Evolutionary conservation across 352 stramenopile species (phyloP).

Genomic region (Pythium phragmiticola): DNA sequence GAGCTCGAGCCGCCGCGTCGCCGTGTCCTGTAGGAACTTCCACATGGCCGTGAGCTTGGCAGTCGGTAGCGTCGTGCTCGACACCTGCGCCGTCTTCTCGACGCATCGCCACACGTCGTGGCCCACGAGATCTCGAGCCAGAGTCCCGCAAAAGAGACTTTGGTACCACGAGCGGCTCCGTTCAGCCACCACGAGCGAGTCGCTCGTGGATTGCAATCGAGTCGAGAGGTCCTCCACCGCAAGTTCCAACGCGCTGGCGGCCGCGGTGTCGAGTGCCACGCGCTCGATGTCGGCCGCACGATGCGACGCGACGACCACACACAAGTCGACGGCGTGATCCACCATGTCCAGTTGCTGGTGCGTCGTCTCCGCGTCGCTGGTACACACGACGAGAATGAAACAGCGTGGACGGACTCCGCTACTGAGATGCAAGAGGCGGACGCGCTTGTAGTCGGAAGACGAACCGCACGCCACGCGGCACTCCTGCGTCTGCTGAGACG

Average conservation of each 20-base stretch:
- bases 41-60: slow-evolving; percentile 12
- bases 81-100: neutral
- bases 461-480: neutral
- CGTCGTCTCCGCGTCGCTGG: neutral
- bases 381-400: slow-evolving; percentile 5
- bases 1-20: neutral
- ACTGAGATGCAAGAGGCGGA: neutral
- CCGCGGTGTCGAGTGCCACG: slow-evolving; percentile 1
- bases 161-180: neutral
- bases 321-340: slow-evolving; percentile 2
- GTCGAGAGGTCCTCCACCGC: slow-evolving; percentile 13
- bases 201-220: neutral
- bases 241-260: neutral
- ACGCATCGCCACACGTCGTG: slow-evolving; percentile 17
- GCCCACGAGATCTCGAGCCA: slow-evolving; percentile 5
- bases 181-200: neutral
- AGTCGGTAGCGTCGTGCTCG: slow-evolving; percentile 1
- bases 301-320: neutral
- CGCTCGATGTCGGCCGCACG: slow-evolving; percentile 5
- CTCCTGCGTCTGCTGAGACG: neutral
- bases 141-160: neutral
- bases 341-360: slow-evolving; percentile 1
- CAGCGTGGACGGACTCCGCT: neutral
- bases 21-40: slow-evolving; percentile 11
- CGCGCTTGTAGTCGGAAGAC: slow-evolving; percentile 6